Evolutionary conservation across 352 stramenopile genomes (phyloP).

Genomic region (Detonula confervacea): DNA sequence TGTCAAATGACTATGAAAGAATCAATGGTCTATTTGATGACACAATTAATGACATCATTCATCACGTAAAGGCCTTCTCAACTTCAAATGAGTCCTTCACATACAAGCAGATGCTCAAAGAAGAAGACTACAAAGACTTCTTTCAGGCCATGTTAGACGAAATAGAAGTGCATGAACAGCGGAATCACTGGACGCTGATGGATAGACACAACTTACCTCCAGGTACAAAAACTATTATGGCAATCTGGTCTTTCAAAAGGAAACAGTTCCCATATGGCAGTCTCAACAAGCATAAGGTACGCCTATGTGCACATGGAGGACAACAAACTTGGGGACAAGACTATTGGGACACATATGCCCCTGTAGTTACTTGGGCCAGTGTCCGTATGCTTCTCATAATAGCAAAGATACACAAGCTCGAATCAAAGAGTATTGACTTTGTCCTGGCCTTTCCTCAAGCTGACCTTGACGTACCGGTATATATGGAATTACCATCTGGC

Average conservation of each 20-base stretch:
- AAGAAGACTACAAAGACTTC: conserved; percentile 30
- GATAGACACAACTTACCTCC: neutral
- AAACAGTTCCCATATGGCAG: conserved; percentile 6
- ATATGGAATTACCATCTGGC: conserved; percentile 30
- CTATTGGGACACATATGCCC: conserved; percentile 41
- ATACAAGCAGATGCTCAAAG: conserved; percentile 25
- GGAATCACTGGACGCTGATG: conserved; percentile 24
- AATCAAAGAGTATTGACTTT: conserved; percentile 47
- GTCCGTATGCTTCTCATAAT: conserved; percentile 13
- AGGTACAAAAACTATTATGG: conserved; percentile 16
- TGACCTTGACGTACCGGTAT: conserved; percentile 24
- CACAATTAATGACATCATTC: conserved; percentile 11
- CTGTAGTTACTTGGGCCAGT: conserved; percentile 33
- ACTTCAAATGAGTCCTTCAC: conserved; percentile 25
- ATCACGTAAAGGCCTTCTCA: neutral
- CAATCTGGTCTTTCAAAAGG: conserved; percentile 32
- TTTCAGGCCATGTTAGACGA: conserved; percentile 26
- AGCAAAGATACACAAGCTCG: conserved; percentile 16
- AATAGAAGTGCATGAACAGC: conserved; percentile 14
- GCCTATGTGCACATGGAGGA: conserved; percentile 35
- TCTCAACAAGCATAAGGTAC: conserved; percentile 36
- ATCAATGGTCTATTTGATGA: conserved; percentile 14
- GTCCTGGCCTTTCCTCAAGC: conserved; percentile 54
- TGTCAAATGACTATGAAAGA: conserved; percentile 6
- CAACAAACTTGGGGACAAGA: conserved; percentile 29